Evolutionary conservation across 2,329 filamentous ascomycete genomes (phyloP).

Genomic region (Trichoderma lentiforme): DNA sequence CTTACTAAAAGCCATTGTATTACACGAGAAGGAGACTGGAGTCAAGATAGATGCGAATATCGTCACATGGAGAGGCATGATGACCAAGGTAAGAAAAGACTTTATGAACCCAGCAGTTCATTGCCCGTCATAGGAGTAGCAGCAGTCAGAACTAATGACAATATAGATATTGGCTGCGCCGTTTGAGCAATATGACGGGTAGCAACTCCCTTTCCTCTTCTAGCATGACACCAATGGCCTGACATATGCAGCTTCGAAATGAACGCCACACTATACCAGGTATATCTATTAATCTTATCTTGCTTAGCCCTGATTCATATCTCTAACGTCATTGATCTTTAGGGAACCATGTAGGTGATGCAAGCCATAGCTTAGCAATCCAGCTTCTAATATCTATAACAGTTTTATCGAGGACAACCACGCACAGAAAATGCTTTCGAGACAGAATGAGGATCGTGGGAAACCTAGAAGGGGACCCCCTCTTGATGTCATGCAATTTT

Average conservation of each 20-base stretch:
- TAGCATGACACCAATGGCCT: slow-evolving; percentile 1
- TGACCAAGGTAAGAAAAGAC: slow-evolving; percentile 72
- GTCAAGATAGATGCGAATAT: slow-evolving; percentile 71
- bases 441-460: slow-evolving; percentile 49
- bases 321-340: background rate
- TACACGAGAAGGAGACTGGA: slow-evolving; percentile 66
- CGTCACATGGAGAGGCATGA: slow-evolving; percentile 95
- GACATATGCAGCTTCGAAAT: slow-evolving; percentile 71
- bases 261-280: slow-evolving; percentile 90
- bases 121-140: background rate
- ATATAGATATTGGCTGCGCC: slow-evolving; percentile 79
- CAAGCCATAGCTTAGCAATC: background rate
- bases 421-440: slow-evolving; percentile 62
- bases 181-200: slow-evolving; percentile 80
- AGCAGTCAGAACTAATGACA: background rate
- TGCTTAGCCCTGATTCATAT: background rate
- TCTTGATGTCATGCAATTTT: slow-evolving; percentile 84
- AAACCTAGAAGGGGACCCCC: slow-evolving; percentile 43
- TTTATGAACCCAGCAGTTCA: slow-evolving; percentile 12
- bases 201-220: slow-evolving; percentile 17
- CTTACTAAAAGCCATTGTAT: slow-evolving; percentile 71
- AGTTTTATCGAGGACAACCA: slow-evolving; percentile 95
- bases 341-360: slow-evolving; percentile 4
- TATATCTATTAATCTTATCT: slow-evolving; percentile 42
- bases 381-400: background rate